These are phyloP conservation scores for Penicillium sp. DNA, from an alignment of 2,329 filamentous ascomycete species.

Conservation along the genomic window DNA sequence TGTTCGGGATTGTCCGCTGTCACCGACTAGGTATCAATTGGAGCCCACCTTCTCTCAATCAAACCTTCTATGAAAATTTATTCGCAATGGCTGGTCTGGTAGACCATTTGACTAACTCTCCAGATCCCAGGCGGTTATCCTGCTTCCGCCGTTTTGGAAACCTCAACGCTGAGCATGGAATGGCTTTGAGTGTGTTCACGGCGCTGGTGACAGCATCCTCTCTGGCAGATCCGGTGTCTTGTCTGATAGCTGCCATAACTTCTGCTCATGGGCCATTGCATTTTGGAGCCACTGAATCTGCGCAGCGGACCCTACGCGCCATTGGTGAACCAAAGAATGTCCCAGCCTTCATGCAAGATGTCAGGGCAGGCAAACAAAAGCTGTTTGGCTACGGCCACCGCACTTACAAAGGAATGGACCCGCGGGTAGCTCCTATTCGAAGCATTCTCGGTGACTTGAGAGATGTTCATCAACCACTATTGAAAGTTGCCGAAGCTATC, in stretches of 20 bases:
- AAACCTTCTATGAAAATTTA: constrained; percentile 58
- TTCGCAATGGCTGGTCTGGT: constrained; percentile 57
- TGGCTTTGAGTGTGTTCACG: constrained; percentile 60
- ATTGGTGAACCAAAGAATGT: constrained; percentile 30
- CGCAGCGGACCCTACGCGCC: constrained; percentile 45
- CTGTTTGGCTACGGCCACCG: constrained; percentile 37
- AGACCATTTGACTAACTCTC: constrained; percentile 49
- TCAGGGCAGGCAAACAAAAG: constrained; percentile 29
- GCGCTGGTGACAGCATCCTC: constrained; percentile 59
- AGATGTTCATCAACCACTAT: constrained; percentile 11
- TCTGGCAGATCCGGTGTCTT: constrained; percentile 57
- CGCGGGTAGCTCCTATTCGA: constrained; percentile 27
- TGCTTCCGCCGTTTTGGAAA: constrained; percentile 58
- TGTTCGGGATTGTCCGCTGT: constrained; percentile 27
- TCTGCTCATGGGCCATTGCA: constrained; percentile 60
- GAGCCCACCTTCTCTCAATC: constrained; percentile 32
- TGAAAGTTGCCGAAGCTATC: constrained; percentile 30
- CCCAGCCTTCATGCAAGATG: constrained; percentile 28
- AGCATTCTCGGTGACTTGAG: constrained; percentile 27
- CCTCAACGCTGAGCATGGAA: constrained; percentile 61
- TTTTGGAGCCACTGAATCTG: constrained; percentile 61
- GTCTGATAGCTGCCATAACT: constrained; percentile 55
- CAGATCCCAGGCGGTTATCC: constrained; percentile 49
- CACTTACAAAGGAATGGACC: constrained; percentile 33
- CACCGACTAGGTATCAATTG: constrained; percentile 27